Percentiles rank a stretch among this genome's conserved stretches.
Conservation (phyloP, 129 eudicot species). For the Chrysanthemum lavandulifolium region DNA sequence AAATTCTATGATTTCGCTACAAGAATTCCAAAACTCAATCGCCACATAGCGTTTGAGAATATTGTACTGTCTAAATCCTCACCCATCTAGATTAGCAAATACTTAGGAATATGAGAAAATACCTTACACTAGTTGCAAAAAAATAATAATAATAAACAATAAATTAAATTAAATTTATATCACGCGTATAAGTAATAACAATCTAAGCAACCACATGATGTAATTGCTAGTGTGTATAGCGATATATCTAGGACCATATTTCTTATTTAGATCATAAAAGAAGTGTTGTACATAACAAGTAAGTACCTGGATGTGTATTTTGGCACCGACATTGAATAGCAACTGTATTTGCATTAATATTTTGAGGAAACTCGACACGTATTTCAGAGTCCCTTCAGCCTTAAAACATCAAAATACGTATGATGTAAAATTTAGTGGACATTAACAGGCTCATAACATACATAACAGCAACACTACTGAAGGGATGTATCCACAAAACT, state of each 20-base stretch:
- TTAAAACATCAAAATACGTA: constrained; percentile 21
- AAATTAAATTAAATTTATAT: too few relatives aligned
- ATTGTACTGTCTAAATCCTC: too few relatives aligned
- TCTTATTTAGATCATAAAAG: neutral
- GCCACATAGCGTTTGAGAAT: too few relatives aligned
- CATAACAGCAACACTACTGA: constrained; percentile 6
- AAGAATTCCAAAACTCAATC: too few relatives aligned
- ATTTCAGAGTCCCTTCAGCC: constrained; percentile 86
- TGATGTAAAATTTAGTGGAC: neutral
- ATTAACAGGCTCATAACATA: constrained; percentile 8
- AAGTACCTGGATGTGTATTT: constrained; percentile 72
- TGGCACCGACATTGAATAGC: constrained; percentile 58
- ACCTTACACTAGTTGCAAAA: neutral
- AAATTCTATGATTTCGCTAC: neutral
- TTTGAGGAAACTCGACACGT: constrained; percentile 77
- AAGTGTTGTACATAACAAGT: constrained; percentile 3
- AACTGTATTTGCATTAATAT: constrained; percentile 78
- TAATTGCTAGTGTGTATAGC: too few relatives aligned
- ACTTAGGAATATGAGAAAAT: neutral
- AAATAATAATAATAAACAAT: neutral
- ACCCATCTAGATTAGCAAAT: too few relatives aligned
- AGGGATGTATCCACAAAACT: neutral
- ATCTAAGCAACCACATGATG: neutral
- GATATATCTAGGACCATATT: constrained; percentile 1
- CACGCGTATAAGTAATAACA: neutral